Evolutionary conservation across 2,329 filamentous ascomycete species (phyloP).

Genomic region (Aspergillus proliferans): DNA sequence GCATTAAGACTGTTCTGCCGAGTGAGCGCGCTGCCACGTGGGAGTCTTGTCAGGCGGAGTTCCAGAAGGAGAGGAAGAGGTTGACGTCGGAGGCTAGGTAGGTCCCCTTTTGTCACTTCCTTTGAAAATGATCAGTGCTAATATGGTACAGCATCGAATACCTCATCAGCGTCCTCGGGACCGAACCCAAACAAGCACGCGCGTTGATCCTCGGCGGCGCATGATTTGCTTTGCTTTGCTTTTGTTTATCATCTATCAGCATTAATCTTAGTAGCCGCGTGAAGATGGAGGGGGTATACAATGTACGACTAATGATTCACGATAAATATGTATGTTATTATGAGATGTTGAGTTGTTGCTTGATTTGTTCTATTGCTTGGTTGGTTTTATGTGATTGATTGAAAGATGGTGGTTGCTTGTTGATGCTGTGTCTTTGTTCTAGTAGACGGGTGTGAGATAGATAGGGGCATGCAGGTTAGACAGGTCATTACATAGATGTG

Average conservation of each 20-base stretch:
- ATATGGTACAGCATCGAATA: slow-evolving; percentile 52
- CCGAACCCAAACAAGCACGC: slow-evolving; percentile 49
- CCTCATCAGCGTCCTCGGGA: slow-evolving; percentile 56
- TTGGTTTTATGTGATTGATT: too few relatives aligned
- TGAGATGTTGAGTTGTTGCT: slow-evolving; percentile 7
- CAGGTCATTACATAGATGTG: too few relatives aligned
- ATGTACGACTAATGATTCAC: slow-evolving; percentile 34
- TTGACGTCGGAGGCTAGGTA: slow-evolving; percentile 72
- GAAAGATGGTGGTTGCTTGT: too few relatives aligned
- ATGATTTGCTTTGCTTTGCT: neutral
- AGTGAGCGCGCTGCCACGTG: slow-evolving; percentile 60
- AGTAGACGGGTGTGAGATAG: too few relatives aligned
- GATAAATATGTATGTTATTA: slow-evolving; percentile 33
- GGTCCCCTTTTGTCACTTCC: slow-evolving; percentile 33
- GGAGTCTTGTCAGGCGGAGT: slow-evolving; percentile 68
- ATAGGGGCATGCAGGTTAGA: too few relatives aligned
- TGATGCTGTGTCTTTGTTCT: too few relatives aligned
- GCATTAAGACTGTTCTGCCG: slow-evolving; percentile 73
- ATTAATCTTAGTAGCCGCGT: neutral
- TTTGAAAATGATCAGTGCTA: neutral
- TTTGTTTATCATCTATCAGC: neutral
- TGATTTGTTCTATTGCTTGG: too few relatives aligned
- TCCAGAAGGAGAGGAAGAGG: slow-evolving; percentile 64
- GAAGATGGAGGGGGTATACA: slow-evolving; percentile 9
- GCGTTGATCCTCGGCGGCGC: slow-evolving; percentile 32